phyloP scores from a whole-genome alignment of 495 filamentous ascomycete species.

The Hyaloscypha finlandica region DNA sequence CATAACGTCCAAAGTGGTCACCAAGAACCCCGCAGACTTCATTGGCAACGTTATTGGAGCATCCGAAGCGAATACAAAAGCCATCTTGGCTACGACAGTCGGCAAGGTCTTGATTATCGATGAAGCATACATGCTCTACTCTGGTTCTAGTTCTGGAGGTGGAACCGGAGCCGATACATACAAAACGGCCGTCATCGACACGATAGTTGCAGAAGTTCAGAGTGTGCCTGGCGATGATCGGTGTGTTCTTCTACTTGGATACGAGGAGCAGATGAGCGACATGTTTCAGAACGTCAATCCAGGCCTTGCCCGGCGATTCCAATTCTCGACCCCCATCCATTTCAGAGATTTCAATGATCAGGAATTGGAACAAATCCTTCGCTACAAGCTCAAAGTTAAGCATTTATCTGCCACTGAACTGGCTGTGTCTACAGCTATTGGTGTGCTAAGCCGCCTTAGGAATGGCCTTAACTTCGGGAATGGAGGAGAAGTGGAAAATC shows the following conservation, averaged over 20 bases:
- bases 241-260: slow-evolving; percentile 76
- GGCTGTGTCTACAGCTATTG: slow-evolving; percentile 43
- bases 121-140: slow-evolving; percentile 65
- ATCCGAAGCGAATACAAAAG: slow-evolving; percentile 73
- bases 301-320: slow-evolving; percentile 70
- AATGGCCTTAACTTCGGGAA: slow-evolving; percentile 58
- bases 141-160: slow-evolving; percentile 29
- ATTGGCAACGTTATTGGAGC: slow-evolving; percentile 62
- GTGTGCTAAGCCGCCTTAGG: slow-evolving; percentile 43
- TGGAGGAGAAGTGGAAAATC: slow-evolving; percentile 48
- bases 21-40: slow-evolving; percentile 76
- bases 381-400: slow-evolving; percentile 55
- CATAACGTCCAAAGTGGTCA: slow-evolving; percentile 47
- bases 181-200: slow-evolving; percentile 69
- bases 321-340: slow-evolving; percentile 60
- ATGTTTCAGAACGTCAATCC: slow-evolving; percentile 86
- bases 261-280: slow-evolving; percentile 71
- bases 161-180: slow-evolving; percentile 48
- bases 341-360: slow-evolving; percentile 70
- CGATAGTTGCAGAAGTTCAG: slow-evolving; percentile 83
- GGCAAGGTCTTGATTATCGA: slow-evolving; percentile 81
- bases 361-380: slow-evolving; percentile 59
- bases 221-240: slow-evolving; percentile 74
- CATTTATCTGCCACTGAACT: slow-evolving; percentile 45
- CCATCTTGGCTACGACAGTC: slow-evolving; percentile 61